Evolutionary conservation across 768 basidiomycete genomes (phyloP).

Genomic region (Chiua virens): DNA sequence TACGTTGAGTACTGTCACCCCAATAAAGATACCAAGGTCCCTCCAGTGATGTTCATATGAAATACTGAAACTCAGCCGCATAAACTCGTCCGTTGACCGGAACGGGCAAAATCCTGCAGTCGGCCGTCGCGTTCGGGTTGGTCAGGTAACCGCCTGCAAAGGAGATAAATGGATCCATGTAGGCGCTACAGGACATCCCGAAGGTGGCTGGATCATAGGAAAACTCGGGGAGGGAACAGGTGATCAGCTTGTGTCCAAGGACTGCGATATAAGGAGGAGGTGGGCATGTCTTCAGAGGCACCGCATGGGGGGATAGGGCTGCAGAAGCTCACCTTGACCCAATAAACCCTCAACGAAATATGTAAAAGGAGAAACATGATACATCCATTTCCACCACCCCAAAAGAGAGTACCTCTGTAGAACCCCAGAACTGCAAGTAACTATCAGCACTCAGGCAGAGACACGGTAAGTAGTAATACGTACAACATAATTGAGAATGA

Average conservation of each 20-base stretch:
- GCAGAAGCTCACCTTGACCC: slow-evolving; percentile 24
- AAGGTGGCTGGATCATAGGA: slow-evolving; percentile 50
- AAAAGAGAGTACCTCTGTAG: slow-evolving; percentile 43
- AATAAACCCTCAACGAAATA: slow-evolving; percentile 49
- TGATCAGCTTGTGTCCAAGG: slow-evolving; percentile 42
- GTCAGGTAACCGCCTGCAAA: slow-evolving; percentile 55
- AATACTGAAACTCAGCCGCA: slow-evolving; percentile 13
- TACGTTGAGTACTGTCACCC: slow-evolving; percentile 44
- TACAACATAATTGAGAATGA: slow-evolving; percentile 45
- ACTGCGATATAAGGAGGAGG: slow-evolving; percentile 26
- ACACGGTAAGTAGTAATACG: slow-evolving; percentile 5
- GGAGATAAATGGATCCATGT: slow-evolving; percentile 49
- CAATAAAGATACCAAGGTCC: slow-evolving; percentile 10
- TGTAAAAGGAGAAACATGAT: slow-evolving; percentile 49
- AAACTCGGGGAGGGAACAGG: slow-evolving; percentile 54
- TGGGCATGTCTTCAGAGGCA: background rate
- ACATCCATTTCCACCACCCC: slow-evolving; percentile 35
- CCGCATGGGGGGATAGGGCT: too few species aligned
- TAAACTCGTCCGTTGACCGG: slow-evolving; percentile 48
- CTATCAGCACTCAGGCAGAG: background rate
- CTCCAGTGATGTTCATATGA: slow-evolving; percentile 9
- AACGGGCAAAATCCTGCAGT: slow-evolving; percentile 59
- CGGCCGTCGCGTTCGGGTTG: slow-evolving; percentile 51
- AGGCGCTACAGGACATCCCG: slow-evolving; percentile 53
- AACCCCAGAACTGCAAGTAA: slow-evolving; percentile 41